A percentile compares a stretch with the other conserved stretches of the same genome.
Evolutionary conservation across 2,329 filamentous ascomycete species (phyloP).

Genomic region (Torrubiellomyces zombiae): DNA sequence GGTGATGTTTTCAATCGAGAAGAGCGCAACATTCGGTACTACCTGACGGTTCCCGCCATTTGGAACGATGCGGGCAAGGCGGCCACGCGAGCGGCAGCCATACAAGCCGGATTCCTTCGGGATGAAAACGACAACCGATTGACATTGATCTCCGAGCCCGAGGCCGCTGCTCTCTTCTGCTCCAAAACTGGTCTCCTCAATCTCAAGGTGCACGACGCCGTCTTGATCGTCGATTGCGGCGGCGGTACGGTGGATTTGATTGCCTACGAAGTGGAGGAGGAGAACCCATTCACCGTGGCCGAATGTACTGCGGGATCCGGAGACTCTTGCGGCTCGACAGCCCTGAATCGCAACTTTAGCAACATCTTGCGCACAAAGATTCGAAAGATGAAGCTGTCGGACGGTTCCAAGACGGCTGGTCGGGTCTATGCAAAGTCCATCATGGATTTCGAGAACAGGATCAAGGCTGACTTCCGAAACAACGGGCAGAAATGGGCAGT

Average conservation of each 20-base stretch:
- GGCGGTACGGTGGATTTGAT: conserved; percentile 98
- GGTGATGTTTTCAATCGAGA: conserved; percentile 97
- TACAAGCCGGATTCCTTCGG: conserved; percentile 89
- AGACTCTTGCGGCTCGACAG: conserved; percentile 96
- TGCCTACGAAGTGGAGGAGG: conserved; percentile 95
- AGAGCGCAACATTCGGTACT: conserved; percentile 95
- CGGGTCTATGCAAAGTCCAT: conserved; percentile 98
- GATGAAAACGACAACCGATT: conserved; percentile 96
- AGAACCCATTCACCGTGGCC: conserved; percentile 89
- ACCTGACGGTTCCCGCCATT: conserved; percentile 95
- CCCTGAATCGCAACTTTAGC: conserved; percentile 93
- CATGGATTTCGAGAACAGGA: conserved; percentile 99
- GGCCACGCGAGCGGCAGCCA: conserved; percentile 84
- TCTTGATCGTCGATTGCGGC: conserved; percentile 94
- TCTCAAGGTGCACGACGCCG: conserved; percentile 95
- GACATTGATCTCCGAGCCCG: conserved; percentile 88
- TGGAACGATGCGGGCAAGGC: conserved; percentile 99
- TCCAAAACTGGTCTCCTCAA: conserved; percentile 92
- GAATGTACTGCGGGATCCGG: conserved; percentile 96
- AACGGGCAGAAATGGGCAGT: conserved; percentile 99
- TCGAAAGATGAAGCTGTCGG: conserved; percentile 95
- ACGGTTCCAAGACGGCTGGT: conserved; percentile 92
- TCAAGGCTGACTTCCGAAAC: conserved; percentile 98
- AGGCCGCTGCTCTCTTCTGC: conserved; percentile 94
- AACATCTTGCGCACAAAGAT: conserved; percentile 97